Evolutionary conservation across 73 alveolate genomes (phyloP).

Genomic region (Blepharisma japonicum): DNA sequence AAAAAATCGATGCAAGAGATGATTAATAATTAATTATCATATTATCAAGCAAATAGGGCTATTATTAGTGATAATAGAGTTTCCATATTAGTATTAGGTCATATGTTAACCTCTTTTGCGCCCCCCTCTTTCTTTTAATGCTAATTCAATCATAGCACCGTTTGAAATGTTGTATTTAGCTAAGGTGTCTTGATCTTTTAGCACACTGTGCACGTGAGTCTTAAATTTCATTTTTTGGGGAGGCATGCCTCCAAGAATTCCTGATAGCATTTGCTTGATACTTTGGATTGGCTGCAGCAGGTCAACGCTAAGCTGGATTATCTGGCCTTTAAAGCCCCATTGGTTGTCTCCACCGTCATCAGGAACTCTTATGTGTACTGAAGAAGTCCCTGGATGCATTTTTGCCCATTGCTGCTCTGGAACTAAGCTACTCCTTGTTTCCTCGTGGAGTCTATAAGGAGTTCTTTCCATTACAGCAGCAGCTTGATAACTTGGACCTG

Average conservation of each 20-base stretch:
- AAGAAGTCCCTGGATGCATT: conserved; percentile 37
- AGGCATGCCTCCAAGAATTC: conserved; percentile 26
- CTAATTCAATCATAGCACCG: conserved; percentile 20
- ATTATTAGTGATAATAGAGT: no score
- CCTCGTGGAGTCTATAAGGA: not conserved
- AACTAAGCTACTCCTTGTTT: not conserved
- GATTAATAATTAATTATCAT: no score
- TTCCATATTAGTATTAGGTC: no score
- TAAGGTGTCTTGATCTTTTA: conserved; percentile 44
- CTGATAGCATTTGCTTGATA: conserved; percentile 30
- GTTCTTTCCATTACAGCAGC: not conserved
- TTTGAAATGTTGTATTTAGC: conserved; percentile 27
- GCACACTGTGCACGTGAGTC: conserved; percentile 9
- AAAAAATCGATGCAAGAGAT: no score
- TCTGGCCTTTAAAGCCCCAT: conserved; percentile 38
- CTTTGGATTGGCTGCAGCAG: conserved; percentile 14
- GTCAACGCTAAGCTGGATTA: conserved; percentile 28
- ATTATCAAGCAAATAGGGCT: no score
- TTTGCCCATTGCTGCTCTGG: conserved; percentile 49
- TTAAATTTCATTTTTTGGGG: conserved; percentile 38
- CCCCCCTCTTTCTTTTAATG: conserved; percentile 40
- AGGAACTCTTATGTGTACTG: conserved; percentile 27
- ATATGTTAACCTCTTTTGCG: not conserved
- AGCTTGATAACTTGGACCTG: not conserved
- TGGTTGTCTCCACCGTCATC: conserved; percentile 7